Evolutionary conservation across 2,329 filamentous ascomycete species (phyloP).

Genomic region (Teratosphaeria epicoccoides): DNA sequence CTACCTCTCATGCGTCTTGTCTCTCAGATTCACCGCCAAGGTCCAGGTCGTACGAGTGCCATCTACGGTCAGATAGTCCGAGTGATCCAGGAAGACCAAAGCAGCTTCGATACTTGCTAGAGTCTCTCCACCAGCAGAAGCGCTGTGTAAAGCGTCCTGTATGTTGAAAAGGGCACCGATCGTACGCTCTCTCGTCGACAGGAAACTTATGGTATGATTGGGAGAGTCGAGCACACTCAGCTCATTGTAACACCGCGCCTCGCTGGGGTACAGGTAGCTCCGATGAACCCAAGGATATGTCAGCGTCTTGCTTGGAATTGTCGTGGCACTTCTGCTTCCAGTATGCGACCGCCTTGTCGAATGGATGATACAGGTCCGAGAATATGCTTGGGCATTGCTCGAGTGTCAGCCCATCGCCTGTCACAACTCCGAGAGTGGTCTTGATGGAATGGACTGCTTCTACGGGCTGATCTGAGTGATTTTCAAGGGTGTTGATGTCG

Average conservation of each 20-base stretch:
- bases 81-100: slow-evolving; percentile 34
- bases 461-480: background rate
- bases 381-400: background rate
- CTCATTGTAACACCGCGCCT: slow-evolving; percentile 22
- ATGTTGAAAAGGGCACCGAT: slow-evolving; percentile 35
- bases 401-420: background rate
- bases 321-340: background rate
- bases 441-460: background rate
- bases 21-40: slow-evolving; percentile 6
- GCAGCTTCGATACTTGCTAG: slow-evolving; percentile 41
- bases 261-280: background rate
- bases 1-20: slow-evolving; percentile 27
- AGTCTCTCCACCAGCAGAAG: slow-evolving; percentile 25
- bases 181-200: slow-evolving; percentile 10
- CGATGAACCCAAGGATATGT: background rate
- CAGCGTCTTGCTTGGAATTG: background rate
- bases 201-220: slow-evolving; percentile 14
- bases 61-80: slow-evolving; percentile 14
- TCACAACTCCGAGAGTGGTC: background rate
- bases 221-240: slow-evolving; percentile 18
- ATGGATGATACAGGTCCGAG: background rate
- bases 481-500: background rate
- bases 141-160: slow-evolving; percentile 34
- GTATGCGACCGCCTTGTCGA: background rate
- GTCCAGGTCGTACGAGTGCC: background rate